phyloP scores from a whole-genome alignment of 495 filamentous ascomycete species.

The Astrocystis sublimbata region DNA sequence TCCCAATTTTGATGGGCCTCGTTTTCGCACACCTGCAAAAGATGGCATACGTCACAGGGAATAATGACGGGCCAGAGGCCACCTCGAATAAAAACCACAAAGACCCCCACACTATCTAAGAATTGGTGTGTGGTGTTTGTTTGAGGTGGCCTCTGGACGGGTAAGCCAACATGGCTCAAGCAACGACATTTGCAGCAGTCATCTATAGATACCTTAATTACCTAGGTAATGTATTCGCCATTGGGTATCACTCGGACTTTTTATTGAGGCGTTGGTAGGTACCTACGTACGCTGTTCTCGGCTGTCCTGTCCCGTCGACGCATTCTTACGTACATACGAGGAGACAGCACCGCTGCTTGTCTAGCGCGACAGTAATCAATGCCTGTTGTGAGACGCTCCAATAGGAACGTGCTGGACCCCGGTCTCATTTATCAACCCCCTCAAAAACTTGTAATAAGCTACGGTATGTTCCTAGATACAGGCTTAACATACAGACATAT shows the following conservation, averaged over 20 bases:
- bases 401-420: slow-evolving; percentile 25
- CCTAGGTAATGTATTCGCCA: no score
- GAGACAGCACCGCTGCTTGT: slow-evolving; percentile 37
- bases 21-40: no score
- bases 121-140: no score
- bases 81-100: no score
- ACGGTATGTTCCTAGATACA: neutral
- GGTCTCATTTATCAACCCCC: slow-evolving; percentile 34
- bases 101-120: no score
- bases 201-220: no score
- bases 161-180: no score
- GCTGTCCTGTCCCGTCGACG: neutral
- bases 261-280: no score
- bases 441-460: neutral
- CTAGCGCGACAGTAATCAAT: slow-evolving; percentile 44
- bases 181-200: no score
- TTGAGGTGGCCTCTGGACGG: no score
- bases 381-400: slow-evolving; percentile 25
- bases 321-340: no score
- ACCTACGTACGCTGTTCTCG: neutral
- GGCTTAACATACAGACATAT: neutral
- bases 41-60: neutral
- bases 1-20: neutral
- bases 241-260: no score
- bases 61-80: slow-evolving; percentile 10